Conservation (phyloP, 2,329 filamentous ascomycete genomes). For the Incumbomyces delicatus region DNA sequence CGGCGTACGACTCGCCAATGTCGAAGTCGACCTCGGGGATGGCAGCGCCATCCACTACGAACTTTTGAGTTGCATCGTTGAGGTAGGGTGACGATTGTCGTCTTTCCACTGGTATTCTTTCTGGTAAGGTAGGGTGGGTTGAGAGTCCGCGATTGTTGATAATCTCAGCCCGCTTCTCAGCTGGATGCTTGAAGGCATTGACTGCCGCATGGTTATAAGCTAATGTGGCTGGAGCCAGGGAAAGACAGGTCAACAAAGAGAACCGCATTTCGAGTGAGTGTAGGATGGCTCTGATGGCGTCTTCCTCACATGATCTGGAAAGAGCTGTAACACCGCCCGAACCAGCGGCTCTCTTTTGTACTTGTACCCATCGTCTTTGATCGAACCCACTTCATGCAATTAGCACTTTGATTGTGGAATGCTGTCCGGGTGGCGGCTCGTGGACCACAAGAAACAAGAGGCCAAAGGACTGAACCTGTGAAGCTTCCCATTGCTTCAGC, state of each 20-base stretch:
- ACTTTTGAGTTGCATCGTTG: conserved; percentile 27
- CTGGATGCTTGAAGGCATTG: conserved; percentile 7
- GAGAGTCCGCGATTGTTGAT: conserved; percentile 1
- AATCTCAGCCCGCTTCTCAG: conserved; percentile 3
- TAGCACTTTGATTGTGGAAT: background rate
- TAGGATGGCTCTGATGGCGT: background rate
- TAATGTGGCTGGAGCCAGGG: background rate
- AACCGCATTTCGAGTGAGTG: conserved; percentile 1
- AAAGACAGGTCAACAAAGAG: conserved; percentile 1
- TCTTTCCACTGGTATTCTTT: background rate
- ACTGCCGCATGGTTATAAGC: conserved; percentile 3
- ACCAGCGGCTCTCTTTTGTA: background rate
- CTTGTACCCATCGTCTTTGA: background rate
- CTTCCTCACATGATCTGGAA: background rate
- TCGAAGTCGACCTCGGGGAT: conserved; percentile 64
- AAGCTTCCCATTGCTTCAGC: background rate
- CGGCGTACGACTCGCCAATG: conserved; percentile 43
- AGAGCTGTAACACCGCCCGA: background rate
- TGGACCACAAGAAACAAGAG: background rate
- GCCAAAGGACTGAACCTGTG: background rate
- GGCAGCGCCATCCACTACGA: conserved; percentile 52
- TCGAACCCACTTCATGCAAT: background rate
- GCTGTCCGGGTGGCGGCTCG: background rate
- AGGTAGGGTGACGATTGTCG: conserved; percentile 5
- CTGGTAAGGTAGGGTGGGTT: conserved; percentile 1